These are phyloP conservation scores for Fusarium acutatum DNA, from an alignment of 2,329 filamentous ascomycete species.

Conservation along the genomic window DNA sequence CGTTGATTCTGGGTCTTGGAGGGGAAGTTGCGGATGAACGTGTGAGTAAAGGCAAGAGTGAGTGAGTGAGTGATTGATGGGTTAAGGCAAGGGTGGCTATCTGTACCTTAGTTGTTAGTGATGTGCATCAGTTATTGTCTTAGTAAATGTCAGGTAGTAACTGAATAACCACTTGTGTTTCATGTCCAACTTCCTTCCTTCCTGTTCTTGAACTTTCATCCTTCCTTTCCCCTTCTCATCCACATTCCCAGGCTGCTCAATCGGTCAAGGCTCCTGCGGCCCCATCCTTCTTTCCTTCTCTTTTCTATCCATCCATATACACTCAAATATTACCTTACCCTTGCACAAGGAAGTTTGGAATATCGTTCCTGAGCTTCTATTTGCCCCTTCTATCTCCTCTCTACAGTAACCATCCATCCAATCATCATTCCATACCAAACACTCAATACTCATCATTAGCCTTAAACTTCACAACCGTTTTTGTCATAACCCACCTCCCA, in stretches of 20 bases:
- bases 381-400: constrained; percentile 1
- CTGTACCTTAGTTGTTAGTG: not conserved
- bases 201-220: constrained; percentile 1
- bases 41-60: not conserved
- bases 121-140: constrained; percentile 9
- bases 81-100: not conserved
- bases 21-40: not conserved
- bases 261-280: constrained; percentile 13
- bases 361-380: constrained; percentile 21
- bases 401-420: not conserved
- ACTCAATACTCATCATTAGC: not conserved
- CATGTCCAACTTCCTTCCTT: constrained; percentile 19
- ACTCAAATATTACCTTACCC: constrained; percentile 21
- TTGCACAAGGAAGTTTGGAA: constrained; percentile 26
- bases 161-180: constrained; percentile 26
- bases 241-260: constrained; percentile 11
- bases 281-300: not conserved
- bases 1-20: constrained; percentile 31
- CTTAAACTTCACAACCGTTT: not conserved
- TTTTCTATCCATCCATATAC: not conserved
- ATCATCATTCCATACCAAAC: not conserved
- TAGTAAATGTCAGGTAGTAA: constrained; percentile 6
- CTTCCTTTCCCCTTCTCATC: constrained; percentile 7
- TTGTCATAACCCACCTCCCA: not conserved
- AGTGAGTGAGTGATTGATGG: not conserved